phyloP scores from a whole-genome alignment of 352 stramenopile genomes.

The Halophytophthora polymorphica region DNA sequence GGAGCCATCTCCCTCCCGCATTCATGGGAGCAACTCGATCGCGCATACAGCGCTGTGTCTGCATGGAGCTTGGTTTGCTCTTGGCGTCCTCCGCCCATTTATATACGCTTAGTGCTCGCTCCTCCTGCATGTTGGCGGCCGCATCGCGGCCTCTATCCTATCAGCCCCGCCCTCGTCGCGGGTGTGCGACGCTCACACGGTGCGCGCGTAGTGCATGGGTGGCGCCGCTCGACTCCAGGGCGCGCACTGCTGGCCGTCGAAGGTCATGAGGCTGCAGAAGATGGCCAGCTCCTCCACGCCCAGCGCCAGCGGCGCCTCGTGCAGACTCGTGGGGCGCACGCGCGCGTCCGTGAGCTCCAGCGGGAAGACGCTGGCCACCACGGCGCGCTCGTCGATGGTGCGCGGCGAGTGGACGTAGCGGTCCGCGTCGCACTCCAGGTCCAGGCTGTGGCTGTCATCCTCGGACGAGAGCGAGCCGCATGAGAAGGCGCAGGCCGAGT shows the following conservation, averaged over 20 bases:
- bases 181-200: constrained; percentile 14
- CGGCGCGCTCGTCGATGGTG: constrained; percentile 41
- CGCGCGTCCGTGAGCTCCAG: constrained; percentile 15
- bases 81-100: neutral
- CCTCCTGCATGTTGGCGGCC: neutral
- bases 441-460: constrained; percentile 29
- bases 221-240: constrained; percentile 8
- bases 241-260: constrained; percentile 37
- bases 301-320: constrained; percentile 60
- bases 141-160: neutral
- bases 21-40: too few species aligned
- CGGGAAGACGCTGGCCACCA: constrained; percentile 24
- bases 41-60: too few species aligned
- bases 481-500: constrained; percentile 18
- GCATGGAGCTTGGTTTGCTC: neutral
- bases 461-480: constrained; percentile 40
- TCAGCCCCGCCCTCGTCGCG: too few species aligned
- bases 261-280: constrained; percentile 80
- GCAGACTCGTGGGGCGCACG: constrained; percentile 50
- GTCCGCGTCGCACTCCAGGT: constrained; percentile 2
- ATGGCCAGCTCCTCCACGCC: constrained; percentile 67
- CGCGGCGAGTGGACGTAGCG: constrained; percentile 36
- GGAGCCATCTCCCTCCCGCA: too few species aligned
- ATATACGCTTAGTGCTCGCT: neutral
- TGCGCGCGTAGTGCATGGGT: constrained; percentile 25